Conservation (phyloP, 352 stramenopile genomes). For the Thraustochytrium striatum region DNA sequence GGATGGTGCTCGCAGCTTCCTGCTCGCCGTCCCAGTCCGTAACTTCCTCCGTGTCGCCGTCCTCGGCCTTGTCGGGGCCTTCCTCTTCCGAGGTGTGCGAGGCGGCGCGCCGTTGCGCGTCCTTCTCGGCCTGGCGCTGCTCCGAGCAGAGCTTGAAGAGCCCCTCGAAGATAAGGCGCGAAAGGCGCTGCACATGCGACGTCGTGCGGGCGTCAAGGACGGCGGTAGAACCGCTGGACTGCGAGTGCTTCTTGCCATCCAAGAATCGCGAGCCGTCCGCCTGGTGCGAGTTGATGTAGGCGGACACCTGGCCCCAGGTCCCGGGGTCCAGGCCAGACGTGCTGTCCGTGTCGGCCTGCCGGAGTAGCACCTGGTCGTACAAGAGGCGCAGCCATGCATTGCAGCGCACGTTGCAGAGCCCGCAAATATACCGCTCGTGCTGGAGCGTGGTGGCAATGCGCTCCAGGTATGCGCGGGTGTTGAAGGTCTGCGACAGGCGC, state of each 20-base stretch:
- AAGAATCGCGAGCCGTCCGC: background rate
- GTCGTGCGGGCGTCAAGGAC: background rate
- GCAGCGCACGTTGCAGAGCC: background rate
- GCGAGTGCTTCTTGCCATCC: background rate
- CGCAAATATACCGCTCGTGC: background rate
- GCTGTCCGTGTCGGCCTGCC: too few relatives aligned
- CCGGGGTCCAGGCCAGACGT: background rate
- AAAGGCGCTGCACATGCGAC: background rate
- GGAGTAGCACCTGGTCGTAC: background rate
- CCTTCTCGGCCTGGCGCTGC: background rate
- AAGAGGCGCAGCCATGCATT: background rate
- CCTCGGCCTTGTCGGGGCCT: too few relatives aligned
- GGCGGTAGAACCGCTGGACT: background rate
- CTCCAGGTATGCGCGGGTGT: constrained; percentile 31
- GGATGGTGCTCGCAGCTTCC: too few relatives aligned
- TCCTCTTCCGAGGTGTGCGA: too few relatives aligned
- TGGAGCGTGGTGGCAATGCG: background rate
- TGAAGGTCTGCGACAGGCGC: constrained; percentile 25
- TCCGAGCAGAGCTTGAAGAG: background rate
- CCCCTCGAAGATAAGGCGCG: background rate
- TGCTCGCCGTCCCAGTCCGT: too few relatives aligned
- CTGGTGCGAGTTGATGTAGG: background rate
- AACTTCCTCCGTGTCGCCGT: too few relatives aligned
- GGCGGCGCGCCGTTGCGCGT: background rate
- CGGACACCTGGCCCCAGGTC: background rate